Percentiles rank a stretch among this genome's conserved stretches.
Evolutionary conservation across 2,329 filamentous ascomycete genomes (phyloP).

Genomic region (Colletotrichum eleusines): DNA sequence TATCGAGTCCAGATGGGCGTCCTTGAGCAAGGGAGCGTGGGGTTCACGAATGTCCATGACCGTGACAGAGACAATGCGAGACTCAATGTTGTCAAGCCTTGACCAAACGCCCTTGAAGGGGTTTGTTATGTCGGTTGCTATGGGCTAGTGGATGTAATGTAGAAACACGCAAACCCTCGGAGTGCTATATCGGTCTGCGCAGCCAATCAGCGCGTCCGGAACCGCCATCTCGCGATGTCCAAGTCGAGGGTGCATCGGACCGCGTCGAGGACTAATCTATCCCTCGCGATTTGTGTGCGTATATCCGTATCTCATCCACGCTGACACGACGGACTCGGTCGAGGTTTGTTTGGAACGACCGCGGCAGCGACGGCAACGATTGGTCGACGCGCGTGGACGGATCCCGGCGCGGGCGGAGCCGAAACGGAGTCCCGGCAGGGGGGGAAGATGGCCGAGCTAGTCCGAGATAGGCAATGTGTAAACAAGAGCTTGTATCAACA

Average conservation of each 20-base stretch:
- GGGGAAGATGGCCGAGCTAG: slow-evolving; percentile 43
- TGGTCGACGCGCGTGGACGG: slow-evolving; percentile 26
- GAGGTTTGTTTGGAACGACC: slow-evolving; percentile 26
- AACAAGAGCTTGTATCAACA: slow-evolving; percentile 53
- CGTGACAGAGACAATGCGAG: background rate
- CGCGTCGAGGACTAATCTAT: slow-evolving; percentile 15
- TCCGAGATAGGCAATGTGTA: slow-evolving; percentile 58
- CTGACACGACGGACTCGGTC: background rate
- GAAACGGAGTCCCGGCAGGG: background rate
- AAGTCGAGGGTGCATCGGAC: background rate
- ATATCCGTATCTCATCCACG: no score
- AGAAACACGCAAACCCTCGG: no score
- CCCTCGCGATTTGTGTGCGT: slow-evolving; percentile 8
- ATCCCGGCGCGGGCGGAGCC: slow-evolving; percentile 30
- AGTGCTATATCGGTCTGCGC: background rate
- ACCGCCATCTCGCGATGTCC: background rate
- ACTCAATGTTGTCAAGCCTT: background rate
- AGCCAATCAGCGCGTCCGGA: slow-evolving; percentile 26
- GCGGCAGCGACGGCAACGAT: slow-evolving; percentile 23
- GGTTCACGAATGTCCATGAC: background rate
- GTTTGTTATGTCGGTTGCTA: no score
- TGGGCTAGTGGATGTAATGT: no score
- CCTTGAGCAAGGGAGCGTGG: background rate
- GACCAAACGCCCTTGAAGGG: background rate
- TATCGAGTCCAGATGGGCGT: background rate